A percentile compares a stretch with the other conserved stretches of the same genome.
Conservation (phyloP, 2,329 filamentous ascomycete species). For the Shiraia bambusicola region DNA sequence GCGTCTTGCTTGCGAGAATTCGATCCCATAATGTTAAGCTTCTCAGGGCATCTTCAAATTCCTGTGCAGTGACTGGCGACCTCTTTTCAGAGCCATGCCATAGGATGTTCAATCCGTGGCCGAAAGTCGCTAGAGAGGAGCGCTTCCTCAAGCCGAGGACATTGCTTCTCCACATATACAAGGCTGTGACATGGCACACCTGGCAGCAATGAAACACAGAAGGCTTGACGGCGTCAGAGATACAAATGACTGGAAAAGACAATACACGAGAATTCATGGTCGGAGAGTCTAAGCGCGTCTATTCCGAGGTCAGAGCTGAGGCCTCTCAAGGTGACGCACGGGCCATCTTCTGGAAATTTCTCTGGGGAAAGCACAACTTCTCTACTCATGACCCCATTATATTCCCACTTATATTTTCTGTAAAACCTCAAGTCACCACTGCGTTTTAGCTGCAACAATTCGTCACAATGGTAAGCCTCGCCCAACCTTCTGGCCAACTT, state of each 20-base stretch:
- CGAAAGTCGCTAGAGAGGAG: constrained; percentile 20
- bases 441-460: no score
- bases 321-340: constrained; percentile 8
- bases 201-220: background rate
- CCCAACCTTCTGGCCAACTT: background rate
- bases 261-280: constrained; percentile 8
- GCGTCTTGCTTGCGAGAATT: background rate
- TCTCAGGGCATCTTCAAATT: constrained; percentile 27
- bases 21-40: constrained; percentile 6
- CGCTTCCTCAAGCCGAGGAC: constrained; percentile 33
- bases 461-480: constrained; percentile 20
- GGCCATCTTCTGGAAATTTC: no score
- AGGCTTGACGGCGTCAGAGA: constrained; percentile 1
- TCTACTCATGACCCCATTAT: constrained; percentile 11
- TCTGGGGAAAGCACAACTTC: background rate
- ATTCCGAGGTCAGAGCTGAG: constrained; percentile 20
- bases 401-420: constrained; percentile 7
- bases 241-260: constrained; percentile 7
- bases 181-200: constrained; percentile 18
- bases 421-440: background rate
- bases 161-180: constrained; percentile 42
- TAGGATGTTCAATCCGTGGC: constrained; percentile 17
- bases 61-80: constrained; percentile 25
- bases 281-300: constrained; percentile 1
- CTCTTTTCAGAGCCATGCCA: constrained; percentile 24